Evolutionary conservation across 2,329 filamentous ascomycete species (phyloP).

Genomic region (Verticillium albo-atrum): DNA sequence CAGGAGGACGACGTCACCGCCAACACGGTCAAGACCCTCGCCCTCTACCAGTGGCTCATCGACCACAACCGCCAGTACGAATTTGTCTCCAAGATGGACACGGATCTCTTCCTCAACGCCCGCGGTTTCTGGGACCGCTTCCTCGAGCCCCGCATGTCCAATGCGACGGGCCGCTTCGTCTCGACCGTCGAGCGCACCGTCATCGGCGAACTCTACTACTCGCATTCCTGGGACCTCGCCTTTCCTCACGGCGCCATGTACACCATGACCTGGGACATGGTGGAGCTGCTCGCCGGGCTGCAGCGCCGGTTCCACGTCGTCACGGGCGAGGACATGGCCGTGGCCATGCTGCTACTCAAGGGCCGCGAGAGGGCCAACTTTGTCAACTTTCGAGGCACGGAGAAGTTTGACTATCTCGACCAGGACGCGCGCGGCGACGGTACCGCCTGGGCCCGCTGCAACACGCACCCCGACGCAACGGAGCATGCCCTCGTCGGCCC

Average conservation of each 20-base stretch:
- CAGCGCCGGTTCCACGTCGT: slow-evolving; percentile 19
- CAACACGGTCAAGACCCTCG: slow-evolving; percentile 27
- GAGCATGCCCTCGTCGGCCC: slow-evolving; percentile 17
- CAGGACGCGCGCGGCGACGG: slow-evolving; percentile 19
- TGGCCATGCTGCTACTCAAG: slow-evolving; percentile 22
- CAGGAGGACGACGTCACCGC: slow-evolving; percentile 23
- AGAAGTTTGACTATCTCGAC: slow-evolving; percentile 26
- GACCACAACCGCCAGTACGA: slow-evolving; percentile 16
- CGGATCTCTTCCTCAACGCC: slow-evolving; percentile 25
- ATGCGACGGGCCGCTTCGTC: background rate
- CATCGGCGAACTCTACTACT: slow-evolving; percentile 23
- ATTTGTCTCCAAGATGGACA: slow-evolving; percentile 27
- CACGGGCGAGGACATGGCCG: slow-evolving; percentile 23
- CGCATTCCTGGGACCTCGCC: slow-evolving; percentile 15
- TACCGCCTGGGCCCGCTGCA: slow-evolving; percentile 20
- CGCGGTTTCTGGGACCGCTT: slow-evolving; percentile 24
- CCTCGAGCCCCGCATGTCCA: slow-evolving; percentile 16
- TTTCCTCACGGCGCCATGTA: slow-evolving; percentile 28
- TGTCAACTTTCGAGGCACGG: slow-evolving; percentile 21
- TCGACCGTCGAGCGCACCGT: slow-evolving; percentile 18
- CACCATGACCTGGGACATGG: slow-evolving; percentile 27
- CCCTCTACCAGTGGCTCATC: slow-evolving; percentile 26
- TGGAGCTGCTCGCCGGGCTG: slow-evolving; percentile 19
- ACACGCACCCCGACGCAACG: slow-evolving; percentile 17
- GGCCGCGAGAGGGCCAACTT: slow-evolving; percentile 17